A percentile compares a stretch with the other conserved stretches of the same genome.
Conservation (phyloP, 768 basidiomycete species). For the Cystofilobasidium macerans region DNA sequence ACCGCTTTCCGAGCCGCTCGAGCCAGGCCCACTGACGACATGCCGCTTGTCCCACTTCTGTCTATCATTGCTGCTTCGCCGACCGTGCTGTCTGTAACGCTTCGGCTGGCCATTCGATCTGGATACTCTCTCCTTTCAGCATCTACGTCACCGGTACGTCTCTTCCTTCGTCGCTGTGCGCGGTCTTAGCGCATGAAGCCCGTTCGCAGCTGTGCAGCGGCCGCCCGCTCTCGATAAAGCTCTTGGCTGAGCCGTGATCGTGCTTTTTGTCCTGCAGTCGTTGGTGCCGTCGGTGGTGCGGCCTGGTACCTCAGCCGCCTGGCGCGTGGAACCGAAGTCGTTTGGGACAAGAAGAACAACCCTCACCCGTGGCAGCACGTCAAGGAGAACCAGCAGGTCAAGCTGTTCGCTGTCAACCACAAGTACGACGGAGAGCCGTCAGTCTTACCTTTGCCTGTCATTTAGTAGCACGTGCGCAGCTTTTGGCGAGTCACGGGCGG, state of each 20-base stretch:
- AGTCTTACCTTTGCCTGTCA: neutral
- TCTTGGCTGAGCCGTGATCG: no score
- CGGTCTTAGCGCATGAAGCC: no score
- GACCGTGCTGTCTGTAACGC: no score
- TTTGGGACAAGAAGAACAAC: constrained; percentile 28
- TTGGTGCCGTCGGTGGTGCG: constrained; percentile 24
- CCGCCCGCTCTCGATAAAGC: neutral
- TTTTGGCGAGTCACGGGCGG: neutral
- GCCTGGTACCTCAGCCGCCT: constrained; percentile 28
- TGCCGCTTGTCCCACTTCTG: no score
- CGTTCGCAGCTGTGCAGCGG: no score
- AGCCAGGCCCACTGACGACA: no score
- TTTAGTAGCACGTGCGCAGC: neutral
- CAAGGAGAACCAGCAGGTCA: constrained; percentile 29
- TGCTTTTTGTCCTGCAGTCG: no score
- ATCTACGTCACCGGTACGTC: neutral
- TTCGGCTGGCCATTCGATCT: neutral
- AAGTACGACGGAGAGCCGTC: constrained; percentile 26
- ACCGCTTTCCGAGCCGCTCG: neutral
- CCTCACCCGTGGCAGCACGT: constrained; percentile 31
- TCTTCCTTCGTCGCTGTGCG: neutral
- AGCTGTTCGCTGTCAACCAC: constrained; percentile 28
- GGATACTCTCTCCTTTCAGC: neutral
- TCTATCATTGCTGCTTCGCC: no score
- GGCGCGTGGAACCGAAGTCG: constrained; percentile 26